A percentile compares a stretch with the other conserved stretches of the same genome.
These are phyloP conservation scores for Acanthochlamys bracteata DNA, from an alignment of 106 monocot species.

Conservation along the genomic window DNA sequence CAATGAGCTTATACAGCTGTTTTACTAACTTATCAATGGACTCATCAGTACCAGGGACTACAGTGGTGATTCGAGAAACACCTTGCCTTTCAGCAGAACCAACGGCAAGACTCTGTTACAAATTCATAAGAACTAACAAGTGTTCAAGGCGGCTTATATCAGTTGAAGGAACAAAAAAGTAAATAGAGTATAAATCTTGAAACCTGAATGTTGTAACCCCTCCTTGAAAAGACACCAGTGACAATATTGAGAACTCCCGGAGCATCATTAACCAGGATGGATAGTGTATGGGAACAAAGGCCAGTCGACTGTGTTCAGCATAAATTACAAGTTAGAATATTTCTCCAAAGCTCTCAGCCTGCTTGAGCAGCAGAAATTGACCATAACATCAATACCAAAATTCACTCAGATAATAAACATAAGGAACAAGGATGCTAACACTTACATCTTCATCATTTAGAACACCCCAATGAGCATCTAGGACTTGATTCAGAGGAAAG, in stretches of 20 bases:
- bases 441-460: slow-evolving; percentile 84
- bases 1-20: slow-evolving; percentile 87
- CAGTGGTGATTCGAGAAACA: slow-evolving; percentile 85
- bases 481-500: slow-evolving; percentile 59
- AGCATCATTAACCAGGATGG: slow-evolving; percentile 81
- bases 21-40: slow-evolving; percentile 78
- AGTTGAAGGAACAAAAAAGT: background rate
- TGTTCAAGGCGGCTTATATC: too few species aligned
- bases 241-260: slow-evolving; percentile 91
- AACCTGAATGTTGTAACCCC: slow-evolving; percentile 99
- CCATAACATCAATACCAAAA: too few species aligned
- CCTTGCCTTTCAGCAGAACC: slow-evolving; percentile 76
- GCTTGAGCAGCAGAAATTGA: too few species aligned
- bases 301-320: slow-evolving; percentile 50
- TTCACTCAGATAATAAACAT: too few species aligned
- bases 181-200: background rate
- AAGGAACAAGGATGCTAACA: background rate
- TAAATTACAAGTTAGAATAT: background rate
- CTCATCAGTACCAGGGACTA: slow-evolving; percentile 86
- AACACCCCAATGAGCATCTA: slow-evolving; percentile 97
- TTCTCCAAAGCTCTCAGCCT: too few species aligned
- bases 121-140: background rate
- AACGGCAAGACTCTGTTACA: slow-evolving; percentile 83
- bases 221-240: slow-evolving; percentile 88
- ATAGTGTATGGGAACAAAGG: slow-evolving; percentile 82